These are phyloP conservation scores for Alternaria sp. DNA, from an alignment of 2,329 filamentous ascomycete species.

Conservation along the genomic window DNA sequence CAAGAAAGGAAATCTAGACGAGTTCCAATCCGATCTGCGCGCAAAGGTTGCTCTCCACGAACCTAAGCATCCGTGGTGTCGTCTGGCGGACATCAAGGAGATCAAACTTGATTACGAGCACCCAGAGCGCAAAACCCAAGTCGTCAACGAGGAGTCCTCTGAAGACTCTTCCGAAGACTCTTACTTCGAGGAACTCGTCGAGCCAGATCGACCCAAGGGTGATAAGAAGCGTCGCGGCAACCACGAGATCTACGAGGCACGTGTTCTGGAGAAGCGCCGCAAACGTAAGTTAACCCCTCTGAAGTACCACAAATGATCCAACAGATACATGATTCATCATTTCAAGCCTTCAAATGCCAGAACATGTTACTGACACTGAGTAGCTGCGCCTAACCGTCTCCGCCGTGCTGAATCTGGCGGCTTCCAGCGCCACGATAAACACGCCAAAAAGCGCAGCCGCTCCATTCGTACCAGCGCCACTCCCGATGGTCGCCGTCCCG, in stretches of 20 bases:
- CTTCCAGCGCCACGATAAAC: slow-evolving; percentile 39
- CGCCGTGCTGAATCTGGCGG: slow-evolving; percentile 39
- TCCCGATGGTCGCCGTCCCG: slow-evolving; percentile 6
- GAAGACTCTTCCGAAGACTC: slow-evolving; percentile 38
- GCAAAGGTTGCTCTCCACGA: slow-evolving; percentile 38
- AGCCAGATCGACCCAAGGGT: slow-evolving; percentile 34
- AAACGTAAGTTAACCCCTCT: slow-evolving; percentile 31
- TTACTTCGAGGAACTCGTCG: slow-evolving; percentile 43
- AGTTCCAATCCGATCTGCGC: slow-evolving; percentile 40
- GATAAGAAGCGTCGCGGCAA: slow-evolving; percentile 29
- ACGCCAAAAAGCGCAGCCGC: slow-evolving; percentile 15
- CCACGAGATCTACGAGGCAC: slow-evolving; percentile 43
- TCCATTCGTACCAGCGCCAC: slow-evolving; percentile 22
- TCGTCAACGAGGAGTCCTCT: slow-evolving; percentile 21
- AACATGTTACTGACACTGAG: slow-evolving; percentile 12
- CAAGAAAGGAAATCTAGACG: slow-evolving; percentile 35
- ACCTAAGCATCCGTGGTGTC: slow-evolving; percentile 44
- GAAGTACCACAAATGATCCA: not conserved
- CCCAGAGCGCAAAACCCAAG: slow-evolving; percentile 26
- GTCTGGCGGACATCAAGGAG: slow-evolving; percentile 43
- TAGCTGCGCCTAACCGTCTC: slow-evolving; percentile 34
- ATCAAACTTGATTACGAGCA: slow-evolving; percentile 43
- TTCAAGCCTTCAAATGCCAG: not conserved
- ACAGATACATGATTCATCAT: not conserved
- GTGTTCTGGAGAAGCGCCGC: slow-evolving; percentile 36